Evolutionary conservation across 2,329 filamentous ascomycete genomes (phyloP), one percentile per base, ranked within the genome.

Genomic region (Colletotrichum tanaceti): DNA sequence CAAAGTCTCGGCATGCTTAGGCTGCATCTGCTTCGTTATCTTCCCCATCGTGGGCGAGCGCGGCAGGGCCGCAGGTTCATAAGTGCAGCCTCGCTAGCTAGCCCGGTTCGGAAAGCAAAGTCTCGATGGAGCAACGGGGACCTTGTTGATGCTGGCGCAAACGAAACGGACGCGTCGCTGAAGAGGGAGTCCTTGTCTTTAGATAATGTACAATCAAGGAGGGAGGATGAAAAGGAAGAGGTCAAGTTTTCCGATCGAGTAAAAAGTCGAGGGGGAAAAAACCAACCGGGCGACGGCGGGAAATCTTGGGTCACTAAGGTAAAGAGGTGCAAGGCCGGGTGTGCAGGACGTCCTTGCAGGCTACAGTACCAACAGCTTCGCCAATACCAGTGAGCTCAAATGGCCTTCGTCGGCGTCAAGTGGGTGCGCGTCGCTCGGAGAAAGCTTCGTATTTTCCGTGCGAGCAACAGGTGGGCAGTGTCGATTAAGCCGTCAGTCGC

Each of bases 1-100:
- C 84, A 90, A 76, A 38, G 87, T 90, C 80, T 91, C 89, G 80
- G 84, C 85, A 77, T 91, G 89, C 82, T 90, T 91, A 69, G 84
- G 77, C 80, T 90, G 88, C 82, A 90, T 88, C 73, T 84, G 81
- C 82, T 91, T 91, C 67, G 85, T 88, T 75, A 91, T 91, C 81
- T 88, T 90, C 77, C 87, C 89, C 89, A 91, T 91, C 75, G 73
- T 89, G 84, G 77, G 77, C 77, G 76, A 78, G 79, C 78, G 87
- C 87, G 87, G 88, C 86, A 81, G 79, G 80, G 86, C 87, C 87
- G 87, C 87, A 75, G 77, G 76, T 75, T 71, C 61, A 75, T 75
- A 75, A 75, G 77, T 61, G 66, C 66, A 70, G 70, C 67, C 67
- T 71, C 55, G 63, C 69, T 69, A 68, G 61, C 60, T 69, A 70